Conservation (phyloP, 345 rosid genomes). For the Gossypium bickii region DNA sequence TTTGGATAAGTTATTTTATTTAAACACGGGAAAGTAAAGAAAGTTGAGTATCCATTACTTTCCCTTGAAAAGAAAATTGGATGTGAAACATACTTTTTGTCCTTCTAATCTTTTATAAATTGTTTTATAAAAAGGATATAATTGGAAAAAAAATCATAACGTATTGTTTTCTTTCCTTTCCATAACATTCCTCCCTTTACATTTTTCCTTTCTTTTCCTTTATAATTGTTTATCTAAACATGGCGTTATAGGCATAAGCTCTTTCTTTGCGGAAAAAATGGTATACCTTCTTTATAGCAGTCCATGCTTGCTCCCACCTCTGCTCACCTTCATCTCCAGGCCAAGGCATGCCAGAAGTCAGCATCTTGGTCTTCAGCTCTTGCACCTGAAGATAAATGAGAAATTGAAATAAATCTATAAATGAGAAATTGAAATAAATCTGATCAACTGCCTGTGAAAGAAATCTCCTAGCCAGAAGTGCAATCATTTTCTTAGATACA, state of each 20-base stretch:
- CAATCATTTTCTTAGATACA: background rate
- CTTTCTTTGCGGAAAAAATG: background rate
- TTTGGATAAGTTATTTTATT: no score
- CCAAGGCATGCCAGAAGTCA: constrained; percentile 93
- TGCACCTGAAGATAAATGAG: constrained; percentile 50
- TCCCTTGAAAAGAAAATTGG: no score
- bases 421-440: constrained; percentile 8
- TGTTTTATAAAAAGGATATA: no score
- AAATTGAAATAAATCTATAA: constrained; percentile 10
- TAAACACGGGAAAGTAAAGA: no score
- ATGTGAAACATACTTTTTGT: no score
- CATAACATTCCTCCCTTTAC: no score
- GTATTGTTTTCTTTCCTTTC: no score
- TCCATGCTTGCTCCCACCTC: constrained; percentile 98
- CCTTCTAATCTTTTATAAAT: no score
- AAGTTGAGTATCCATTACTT: no score
- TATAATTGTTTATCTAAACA: no score
- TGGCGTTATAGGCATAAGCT: background rate
- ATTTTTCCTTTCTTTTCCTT: no score
- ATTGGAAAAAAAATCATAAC: no score
- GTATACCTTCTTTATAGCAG: constrained; percentile 84
- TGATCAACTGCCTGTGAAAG: background rate
- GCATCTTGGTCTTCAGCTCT: constrained; percentile 81
- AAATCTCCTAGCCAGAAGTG: background rate
- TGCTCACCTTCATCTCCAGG: constrained; percentile 94